Percentiles rank a stretch among this genome's conserved stretches.
phyloP scores from a whole-genome alignment of 164 flowering plant species.

The Aristolochia contorta region DNA sequence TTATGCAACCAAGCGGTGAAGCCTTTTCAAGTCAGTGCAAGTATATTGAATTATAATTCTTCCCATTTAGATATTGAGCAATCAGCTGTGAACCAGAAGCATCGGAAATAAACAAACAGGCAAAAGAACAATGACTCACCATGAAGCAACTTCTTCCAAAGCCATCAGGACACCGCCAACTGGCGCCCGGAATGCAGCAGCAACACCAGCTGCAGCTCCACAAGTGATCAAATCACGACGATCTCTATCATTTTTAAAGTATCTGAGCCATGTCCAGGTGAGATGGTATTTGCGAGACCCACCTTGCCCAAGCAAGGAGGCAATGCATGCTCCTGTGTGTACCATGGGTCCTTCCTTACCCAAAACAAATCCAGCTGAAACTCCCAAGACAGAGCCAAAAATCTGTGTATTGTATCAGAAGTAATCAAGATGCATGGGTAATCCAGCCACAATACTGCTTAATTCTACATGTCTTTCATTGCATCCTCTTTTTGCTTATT shows the following conservation, averaged over 20 bases:
- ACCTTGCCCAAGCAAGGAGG: slow-evolving; percentile 83
- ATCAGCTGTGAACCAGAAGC: background rate
- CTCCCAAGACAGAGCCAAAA: slow-evolving; percentile 76
- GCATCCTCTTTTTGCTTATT: background rate
- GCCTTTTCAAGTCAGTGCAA: too few species aligned
- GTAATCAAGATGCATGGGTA: background rate
- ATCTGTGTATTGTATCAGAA: slow-evolving; percentile 32
- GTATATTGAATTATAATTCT: too few species aligned
- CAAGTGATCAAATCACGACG: slow-evolving; percentile 87
- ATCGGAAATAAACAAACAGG: background rate
- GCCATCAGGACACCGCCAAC: slow-evolving; percentile 95
- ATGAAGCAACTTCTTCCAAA: slow-evolving; percentile 93
- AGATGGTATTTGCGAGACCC: slow-evolving; percentile 77
- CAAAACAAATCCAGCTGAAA: slow-evolving; percentile 80
- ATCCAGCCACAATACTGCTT: background rate
- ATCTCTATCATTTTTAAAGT: slow-evolving; percentile 87
- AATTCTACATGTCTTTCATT: background rate
- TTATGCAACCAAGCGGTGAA: too few species aligned
- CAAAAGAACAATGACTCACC: slow-evolving; percentile 27
- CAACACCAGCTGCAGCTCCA: slow-evolving; percentile 98
- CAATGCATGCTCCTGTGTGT: slow-evolving; percentile 95
- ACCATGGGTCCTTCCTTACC: slow-evolving; percentile 99
- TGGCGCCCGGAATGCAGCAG: slow-evolving; percentile 95
- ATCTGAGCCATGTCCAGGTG: slow-evolving; percentile 89
- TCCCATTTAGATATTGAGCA: too few species aligned